Evolutionary conservation across 305 asterid species (phyloP), one percentile per base, ranked within the genome.

Genomic region (Fraxinus greggii): DNA sequence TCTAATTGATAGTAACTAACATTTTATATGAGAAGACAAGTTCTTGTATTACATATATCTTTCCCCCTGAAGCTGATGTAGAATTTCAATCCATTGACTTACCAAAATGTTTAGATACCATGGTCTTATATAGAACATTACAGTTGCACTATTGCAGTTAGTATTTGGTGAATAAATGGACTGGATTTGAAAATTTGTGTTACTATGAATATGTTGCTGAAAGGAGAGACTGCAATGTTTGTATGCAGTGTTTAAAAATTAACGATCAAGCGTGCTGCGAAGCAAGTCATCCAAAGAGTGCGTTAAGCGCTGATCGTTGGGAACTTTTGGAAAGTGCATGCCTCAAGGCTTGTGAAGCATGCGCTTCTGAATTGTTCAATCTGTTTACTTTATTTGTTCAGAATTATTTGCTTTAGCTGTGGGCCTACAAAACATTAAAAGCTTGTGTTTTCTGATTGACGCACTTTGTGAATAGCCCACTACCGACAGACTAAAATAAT

Each of bases 171-270:
- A 51, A 36, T 72, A 21, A 21, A 73, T 40, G 5, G 40, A 24
- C n/a, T 29, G 74, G 6, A n/a, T 31, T 67, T 28, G 45, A 59
- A 7, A 5, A 17, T 67, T 75, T 77, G 29, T 67, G 69, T 35
- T 73, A 56, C 29, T 75, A 76, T 23, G 81, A 72, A 70, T 42
- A 69, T 21, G 26, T 56, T 36, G 79, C 86, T 86, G 80, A 80
- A 10, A 63, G 67, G 21, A 67, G 56, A 40, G 21, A 78, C 80
- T 76, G 65, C 70, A 61, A 79, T 80, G 82, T 72, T 72, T 81
- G 33, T 63, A 63, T 26, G 72, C n/a, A 65, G 15, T 65, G 72
- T 65, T 63, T 26, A 65, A 26, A 65, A 26, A 65, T 10, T 24
- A 7, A 9, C 19, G 33, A 65, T 9, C 35, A 4, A 65, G 19